These are phyloP conservation scores for Colletotrichum gloeosporioides DNA, from an alignment of 2,329 filamentous ascomycete genomes.

Conservation along the genomic window DNA sequence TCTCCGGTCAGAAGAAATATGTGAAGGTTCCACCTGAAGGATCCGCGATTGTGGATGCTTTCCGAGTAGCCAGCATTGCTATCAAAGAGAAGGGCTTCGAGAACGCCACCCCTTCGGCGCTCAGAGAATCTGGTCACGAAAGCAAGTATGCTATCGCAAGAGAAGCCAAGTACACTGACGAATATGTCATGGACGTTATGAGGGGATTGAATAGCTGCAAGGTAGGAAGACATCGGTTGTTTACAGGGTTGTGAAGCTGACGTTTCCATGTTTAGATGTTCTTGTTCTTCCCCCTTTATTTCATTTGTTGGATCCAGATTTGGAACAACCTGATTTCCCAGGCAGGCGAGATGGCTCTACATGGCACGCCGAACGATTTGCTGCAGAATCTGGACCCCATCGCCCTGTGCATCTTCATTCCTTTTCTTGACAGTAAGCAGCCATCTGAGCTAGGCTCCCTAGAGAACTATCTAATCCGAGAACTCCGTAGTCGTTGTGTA, in stretches of 20 bases:
- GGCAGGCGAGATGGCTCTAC: slow-evolving; percentile 26
- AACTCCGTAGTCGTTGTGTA: slow-evolving; percentile 19
- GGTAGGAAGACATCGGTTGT: slow-evolving; percentile 12
- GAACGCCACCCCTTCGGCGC: slow-evolving; percentile 16
- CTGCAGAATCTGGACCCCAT: slow-evolving; percentile 32
- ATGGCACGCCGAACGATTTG: slow-evolving; percentile 31
- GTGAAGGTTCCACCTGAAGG: slow-evolving; percentile 4
- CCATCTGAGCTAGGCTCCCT: accelerated
- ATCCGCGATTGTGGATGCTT: slow-evolving; percentile 19
- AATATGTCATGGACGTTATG: slow-evolving; percentile 26
- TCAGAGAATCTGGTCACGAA: slow-evolving; percentile 21
- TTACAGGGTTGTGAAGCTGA: not conserved
- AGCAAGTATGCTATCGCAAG: slow-evolving; percentile 26
- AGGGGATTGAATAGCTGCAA: slow-evolving; percentile 28
- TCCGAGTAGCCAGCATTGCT: slow-evolving; percentile 23
- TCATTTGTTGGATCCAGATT: slow-evolving; percentile 37
- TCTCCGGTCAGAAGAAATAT: slow-evolving; percentile 8
- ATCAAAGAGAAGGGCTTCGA: slow-evolving; percentile 23
- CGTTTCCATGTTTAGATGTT: slow-evolving; percentile 15
- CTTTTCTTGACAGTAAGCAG: slow-evolving; percentile 28
- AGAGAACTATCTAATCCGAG: not conserved
- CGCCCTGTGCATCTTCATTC: slow-evolving; percentile 30
- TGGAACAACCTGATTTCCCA: slow-evolving; percentile 37
- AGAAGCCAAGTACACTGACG: slow-evolving; percentile 28
- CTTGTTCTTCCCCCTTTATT: slow-evolving; percentile 39